A percentile compares a stretch with the other conserved stretches of the same genome.
Evolutionary conservation across 768 basidiomycete species (phyloP).

Genomic region (Lyophyllum semitale): DNA sequence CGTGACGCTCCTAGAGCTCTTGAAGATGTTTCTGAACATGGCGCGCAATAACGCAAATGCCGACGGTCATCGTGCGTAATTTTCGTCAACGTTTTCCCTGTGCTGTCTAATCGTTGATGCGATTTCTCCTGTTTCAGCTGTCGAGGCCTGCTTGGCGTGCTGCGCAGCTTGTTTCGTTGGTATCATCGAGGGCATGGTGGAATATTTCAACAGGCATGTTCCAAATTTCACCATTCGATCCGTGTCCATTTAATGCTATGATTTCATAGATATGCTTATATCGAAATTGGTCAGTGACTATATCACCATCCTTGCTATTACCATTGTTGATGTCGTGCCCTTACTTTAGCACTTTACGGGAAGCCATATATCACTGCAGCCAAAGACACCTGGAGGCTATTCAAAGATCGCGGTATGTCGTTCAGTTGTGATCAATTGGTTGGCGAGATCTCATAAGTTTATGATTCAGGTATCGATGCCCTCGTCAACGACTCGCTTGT

Average conservation of each 20-base stretch:
- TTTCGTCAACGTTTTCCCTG: background rate
- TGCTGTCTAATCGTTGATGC: background rate
- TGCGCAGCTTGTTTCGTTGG: constrained; percentile 80
- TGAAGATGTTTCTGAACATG: constrained; percentile 61
- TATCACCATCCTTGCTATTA: background rate
- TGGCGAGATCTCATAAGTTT: constrained; percentile 18
- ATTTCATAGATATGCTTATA: constrained; percentile 68
- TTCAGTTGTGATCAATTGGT: constrained; percentile 6
- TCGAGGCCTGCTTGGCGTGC: constrained; percentile 74
- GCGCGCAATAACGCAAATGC: constrained; percentile 59
- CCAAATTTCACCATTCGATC: background rate
- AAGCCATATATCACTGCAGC: constrained; percentile 81
- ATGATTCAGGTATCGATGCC: constrained; percentile 62
- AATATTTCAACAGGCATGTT: constrained; percentile 75
- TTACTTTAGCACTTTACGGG: constrained; percentile 72
- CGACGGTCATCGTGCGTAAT: constrained; percentile 64
- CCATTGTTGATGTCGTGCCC: constrained; percentile 9
- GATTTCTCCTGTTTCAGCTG: constrained; percentile 44
- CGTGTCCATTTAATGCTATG: background rate
- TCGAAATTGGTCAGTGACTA: constrained; percentile 65
- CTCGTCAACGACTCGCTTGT: constrained; percentile 84
- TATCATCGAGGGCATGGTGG: constrained; percentile 66
- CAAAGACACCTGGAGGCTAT: constrained; percentile 80
- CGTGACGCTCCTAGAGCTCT: constrained; percentile 75
- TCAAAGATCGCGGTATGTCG: constrained; percentile 64